A percentile compares a stretch with the other conserved stretches of the same genome.
phyloP scores from a whole-genome alignment of 2,329 filamentous ascomycete genomes.

The Lasiodiplodia citricola region DNA sequence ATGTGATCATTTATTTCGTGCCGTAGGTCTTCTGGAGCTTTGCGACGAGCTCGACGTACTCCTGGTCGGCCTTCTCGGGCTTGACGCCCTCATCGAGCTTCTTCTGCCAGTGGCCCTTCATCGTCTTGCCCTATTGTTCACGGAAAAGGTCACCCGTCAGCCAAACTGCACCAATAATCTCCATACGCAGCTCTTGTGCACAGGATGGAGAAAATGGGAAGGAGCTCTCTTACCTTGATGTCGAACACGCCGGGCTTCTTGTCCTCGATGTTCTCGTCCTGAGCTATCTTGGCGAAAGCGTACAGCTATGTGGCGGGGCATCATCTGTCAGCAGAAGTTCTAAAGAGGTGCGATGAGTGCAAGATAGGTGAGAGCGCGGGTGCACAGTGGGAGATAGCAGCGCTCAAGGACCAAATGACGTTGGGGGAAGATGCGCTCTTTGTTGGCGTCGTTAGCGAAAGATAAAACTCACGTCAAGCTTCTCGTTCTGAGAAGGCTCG shows the following conservation, averaged over 20 bases:
- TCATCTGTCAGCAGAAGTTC: not conserved
- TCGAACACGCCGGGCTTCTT: slow-evolving; percentile 70
- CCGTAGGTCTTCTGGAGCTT: slow-evolving; percentile 72
- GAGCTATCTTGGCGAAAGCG: slow-evolving; percentile 52
- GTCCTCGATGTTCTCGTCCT: slow-evolving; percentile 46
- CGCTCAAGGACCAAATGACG: not conserved
- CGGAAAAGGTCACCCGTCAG: slow-evolving; percentile 3
- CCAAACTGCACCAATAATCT: not conserved
- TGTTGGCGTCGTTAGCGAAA: not conserved
- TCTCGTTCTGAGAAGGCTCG: slow-evolving; percentile 40
- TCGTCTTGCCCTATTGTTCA: slow-evolving; percentile 71
- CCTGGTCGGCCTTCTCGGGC: slow-evolving; percentile 71
- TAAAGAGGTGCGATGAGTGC: not conserved
- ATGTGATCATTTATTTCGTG: slow-evolving; percentile 53
- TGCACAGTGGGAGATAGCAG: not conserved
- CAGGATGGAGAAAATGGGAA: not conserved
- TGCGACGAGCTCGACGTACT: slow-evolving; percentile 77
- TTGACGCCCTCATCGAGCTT: slow-evolving; percentile 67
- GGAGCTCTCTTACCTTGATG: slow-evolving; percentile 60
- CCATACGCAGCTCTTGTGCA: not conserved
- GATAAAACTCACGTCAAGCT: slow-evolving; percentile 55
- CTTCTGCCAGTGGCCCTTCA: slow-evolving; percentile 78
- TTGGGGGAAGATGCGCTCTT: slow-evolving; percentile 15
- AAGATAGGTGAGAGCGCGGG: not conserved
- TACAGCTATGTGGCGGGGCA: slow-evolving; percentile 52